Conservation (phyloP, 441 rosid species). For the Theobroma grandiflorum region DNA sequence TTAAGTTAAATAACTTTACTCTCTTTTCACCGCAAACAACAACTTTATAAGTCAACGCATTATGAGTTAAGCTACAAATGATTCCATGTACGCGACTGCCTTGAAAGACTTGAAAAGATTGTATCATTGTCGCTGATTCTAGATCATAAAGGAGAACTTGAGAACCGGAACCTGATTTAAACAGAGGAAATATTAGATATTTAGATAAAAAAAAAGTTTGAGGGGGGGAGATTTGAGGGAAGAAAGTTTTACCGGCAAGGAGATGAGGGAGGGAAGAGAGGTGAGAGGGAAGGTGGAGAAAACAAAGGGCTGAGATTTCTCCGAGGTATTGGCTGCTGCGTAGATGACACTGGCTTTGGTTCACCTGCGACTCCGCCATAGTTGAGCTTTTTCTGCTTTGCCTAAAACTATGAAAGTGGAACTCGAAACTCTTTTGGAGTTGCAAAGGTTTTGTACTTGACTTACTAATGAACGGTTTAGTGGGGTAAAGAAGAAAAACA, state of each 20-base stretch:
- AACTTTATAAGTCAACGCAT: conserved; percentile 44
- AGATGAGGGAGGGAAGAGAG: conserved; percentile 68
- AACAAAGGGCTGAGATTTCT: conserved; percentile 81
- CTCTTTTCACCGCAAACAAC: conserved; percentile 81
- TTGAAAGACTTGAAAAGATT: conserved; percentile 71
- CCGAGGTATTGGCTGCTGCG: conserved; percentile 71
- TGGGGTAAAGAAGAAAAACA: neutral
- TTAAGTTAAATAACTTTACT: conserved; percentile 67
- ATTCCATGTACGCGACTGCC: conserved; percentile 92
- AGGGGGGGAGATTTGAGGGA: neutral
- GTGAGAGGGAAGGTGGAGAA: conserved; percentile 62
- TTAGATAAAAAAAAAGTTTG: neutral
- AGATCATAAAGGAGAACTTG: conserved; percentile 69
- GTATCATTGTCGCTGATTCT: conserved; percentile 50
- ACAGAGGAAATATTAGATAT: neutral
- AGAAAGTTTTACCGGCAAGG: conserved; percentile 66
- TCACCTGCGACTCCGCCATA: conserved; percentile 50
- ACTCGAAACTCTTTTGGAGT: conserved; percentile 6
- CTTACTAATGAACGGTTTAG: no score
- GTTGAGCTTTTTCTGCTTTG: conserved; percentile 21
- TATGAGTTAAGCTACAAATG: conserved; percentile 36
- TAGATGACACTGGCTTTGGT: conserved; percentile 48
- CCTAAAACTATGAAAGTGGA: neutral
- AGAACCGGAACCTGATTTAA: conserved; percentile 75
- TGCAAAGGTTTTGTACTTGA: neutral